Percentiles rank a stretch among this genome's conserved stretches.
These are phyloP conservation scores for Cairneyella variabilis DNA, from an alignment of 495 filamentous ascomycete species.

Conservation along the genomic window DNA sequence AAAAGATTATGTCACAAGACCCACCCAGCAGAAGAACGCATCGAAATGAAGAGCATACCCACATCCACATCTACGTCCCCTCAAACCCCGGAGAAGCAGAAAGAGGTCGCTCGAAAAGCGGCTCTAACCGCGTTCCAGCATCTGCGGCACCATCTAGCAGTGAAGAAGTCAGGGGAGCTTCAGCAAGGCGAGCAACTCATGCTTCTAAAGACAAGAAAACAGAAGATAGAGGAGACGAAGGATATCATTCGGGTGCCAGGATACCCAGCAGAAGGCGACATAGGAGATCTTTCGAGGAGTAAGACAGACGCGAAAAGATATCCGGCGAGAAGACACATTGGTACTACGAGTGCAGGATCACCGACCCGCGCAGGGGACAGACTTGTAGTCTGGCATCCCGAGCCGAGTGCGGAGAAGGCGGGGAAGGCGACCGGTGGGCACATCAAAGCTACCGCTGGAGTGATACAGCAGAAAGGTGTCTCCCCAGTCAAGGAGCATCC, in stretches of 20 bases:
- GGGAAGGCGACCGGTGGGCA: not conserved
- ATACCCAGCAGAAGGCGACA: slow-evolving; percentile 9
- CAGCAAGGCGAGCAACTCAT: slow-evolving; percentile 1
- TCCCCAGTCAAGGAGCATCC: not conserved
- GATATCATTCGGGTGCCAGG: too few species aligned
- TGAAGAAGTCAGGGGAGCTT: not conserved
- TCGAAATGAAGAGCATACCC: slow-evolving; percentile 22
- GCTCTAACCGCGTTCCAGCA: slow-evolving; percentile 9
- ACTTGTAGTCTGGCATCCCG: slow-evolving; percentile 7
- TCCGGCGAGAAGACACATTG: not conserved
- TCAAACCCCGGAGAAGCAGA: slow-evolving; percentile 6
- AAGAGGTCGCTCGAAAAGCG: slow-evolving; percentile 3
- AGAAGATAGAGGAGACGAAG: not conserved
- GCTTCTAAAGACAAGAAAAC: slow-evolving; percentile 1
- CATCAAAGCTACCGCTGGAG: not conserved
- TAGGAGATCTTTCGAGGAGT: slow-evolving; percentile 10
- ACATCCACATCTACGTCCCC: slow-evolving; percentile 26
- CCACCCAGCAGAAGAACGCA: slow-evolving; percentile 7
- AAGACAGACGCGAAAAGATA: not conserved
- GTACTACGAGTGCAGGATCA: not conserved
- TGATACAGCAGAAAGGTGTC: not conserved
- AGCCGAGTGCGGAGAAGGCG: slow-evolving; percentile 3
- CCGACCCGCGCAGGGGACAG: not conserved
- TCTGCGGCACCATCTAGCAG: slow-evolving; percentile 1
- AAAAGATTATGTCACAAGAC: slow-evolving; percentile 16